Percentiles rank a stretch among this genome's conserved stretches.
Conservation (phyloP, 148 eudicot species). For the Simmondsia chinensis region DNA sequence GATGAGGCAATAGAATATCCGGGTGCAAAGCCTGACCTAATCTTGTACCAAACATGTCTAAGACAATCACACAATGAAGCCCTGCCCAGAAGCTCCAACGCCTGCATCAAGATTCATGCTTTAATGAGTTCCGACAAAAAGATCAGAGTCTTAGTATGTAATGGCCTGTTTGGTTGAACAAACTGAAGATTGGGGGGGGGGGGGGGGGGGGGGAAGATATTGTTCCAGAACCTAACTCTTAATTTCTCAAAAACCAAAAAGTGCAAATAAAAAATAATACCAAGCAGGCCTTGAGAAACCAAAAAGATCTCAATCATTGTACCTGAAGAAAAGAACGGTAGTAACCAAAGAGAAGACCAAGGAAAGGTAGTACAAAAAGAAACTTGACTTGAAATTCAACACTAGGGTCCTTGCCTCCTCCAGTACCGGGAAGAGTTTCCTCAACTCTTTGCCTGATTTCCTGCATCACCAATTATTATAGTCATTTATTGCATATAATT, state of each 20-base stretch:
- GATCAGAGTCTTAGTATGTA: not conserved
- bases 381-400: conserved; percentile 51
- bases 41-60: conserved; percentile 57
- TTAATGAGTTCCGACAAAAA: conserved; percentile 13
- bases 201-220: too few relatives aligned
- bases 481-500: conserved; percentile 5
- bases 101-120: conserved; percentile 32
- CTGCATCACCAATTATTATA: conserved; percentile 29
- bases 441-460: conserved; percentile 58
- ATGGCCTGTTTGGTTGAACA: too few relatives aligned
- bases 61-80: conserved; percentile 49
- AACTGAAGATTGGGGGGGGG: too few relatives aligned
- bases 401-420: conserved; percentile 67
- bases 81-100: conserved; percentile 18
- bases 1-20: conserved; percentile 58
- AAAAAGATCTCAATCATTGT: not conserved
- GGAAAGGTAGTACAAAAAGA: conserved; percentile 67
- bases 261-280: too few relatives aligned
- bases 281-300: not conserved
- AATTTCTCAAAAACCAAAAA: too few relatives aligned
- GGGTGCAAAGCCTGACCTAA: conserved; percentile 44
- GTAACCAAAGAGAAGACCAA: conserved; percentile 39
- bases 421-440: conserved; percentile 88
- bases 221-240: too few relatives aligned
- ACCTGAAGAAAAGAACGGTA: conserved; percentile 76